These are phyloP conservation scores for Marsdenia floribunda DNA, from an alignment of 257 asterid genomes.

Conservation along the genomic window DNA sequence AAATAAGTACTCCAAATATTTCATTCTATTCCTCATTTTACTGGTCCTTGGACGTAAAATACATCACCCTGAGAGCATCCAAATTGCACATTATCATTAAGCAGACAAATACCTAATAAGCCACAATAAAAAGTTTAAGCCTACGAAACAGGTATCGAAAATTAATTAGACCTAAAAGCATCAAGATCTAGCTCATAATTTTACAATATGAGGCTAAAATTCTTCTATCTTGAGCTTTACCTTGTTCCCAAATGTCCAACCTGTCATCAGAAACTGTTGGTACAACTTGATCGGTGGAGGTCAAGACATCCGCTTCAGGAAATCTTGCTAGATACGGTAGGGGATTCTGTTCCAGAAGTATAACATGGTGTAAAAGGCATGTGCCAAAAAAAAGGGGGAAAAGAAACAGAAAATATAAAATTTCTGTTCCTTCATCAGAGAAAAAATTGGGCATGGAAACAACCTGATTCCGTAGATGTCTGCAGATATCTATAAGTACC, in stretches of 20 bases:
- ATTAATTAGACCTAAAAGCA: background rate
- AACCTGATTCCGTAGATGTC: background rate
- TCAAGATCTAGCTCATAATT: background rate
- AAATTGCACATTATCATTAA: background rate
- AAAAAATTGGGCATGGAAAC: constrained; percentile 10
- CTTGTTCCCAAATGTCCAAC: constrained; percentile 86
- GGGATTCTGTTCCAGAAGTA: constrained; percentile 68
- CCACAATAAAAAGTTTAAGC: background rate
- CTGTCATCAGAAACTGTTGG: constrained; percentile 92
- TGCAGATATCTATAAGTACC: background rate
- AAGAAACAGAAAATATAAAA: background rate
- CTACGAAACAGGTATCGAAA: background rate
- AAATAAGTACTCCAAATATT: background rate
- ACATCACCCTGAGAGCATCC: background rate
- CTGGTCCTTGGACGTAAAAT: background rate
- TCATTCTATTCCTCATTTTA: background rate
- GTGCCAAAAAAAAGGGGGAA: constrained; percentile 3
- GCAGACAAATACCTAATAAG: background rate
- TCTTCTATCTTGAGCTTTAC: constrained; percentile 38
- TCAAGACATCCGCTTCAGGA: constrained; percentile 96
- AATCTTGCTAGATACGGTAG: constrained; percentile 90
- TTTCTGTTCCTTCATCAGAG: background rate
- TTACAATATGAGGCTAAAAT: constrained; percentile 14
- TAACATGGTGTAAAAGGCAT: constrained; percentile 22
- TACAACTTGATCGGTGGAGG: constrained; percentile 87